Conservation (phyloP, 768 basidiomycete genomes). For the Candolleomyces aberdarensis region DNA sequence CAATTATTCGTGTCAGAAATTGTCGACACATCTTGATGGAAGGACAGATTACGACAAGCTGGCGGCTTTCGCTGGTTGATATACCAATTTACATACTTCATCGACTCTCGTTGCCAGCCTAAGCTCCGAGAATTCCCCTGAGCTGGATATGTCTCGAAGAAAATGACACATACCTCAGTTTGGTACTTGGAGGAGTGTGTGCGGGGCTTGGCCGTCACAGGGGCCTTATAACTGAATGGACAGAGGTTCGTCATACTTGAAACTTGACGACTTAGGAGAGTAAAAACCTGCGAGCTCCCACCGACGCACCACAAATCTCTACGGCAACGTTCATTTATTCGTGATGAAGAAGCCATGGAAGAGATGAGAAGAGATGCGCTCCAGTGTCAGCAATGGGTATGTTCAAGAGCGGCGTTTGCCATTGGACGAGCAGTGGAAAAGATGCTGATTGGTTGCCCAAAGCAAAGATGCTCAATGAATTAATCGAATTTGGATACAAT, state of each 20-base stretch:
- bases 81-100: background rate
- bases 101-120: background rate
- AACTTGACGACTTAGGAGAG: background rate
- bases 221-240: no score
- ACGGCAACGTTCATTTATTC: background rate
- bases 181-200: background rate
- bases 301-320: background rate
- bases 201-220: background rate
- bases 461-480: background rate
- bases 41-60: conserved; percentile 1
- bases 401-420: background rate
- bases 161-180: background rate
- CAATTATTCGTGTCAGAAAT: background rate
- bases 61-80: background rate
- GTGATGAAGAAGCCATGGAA: background rate
- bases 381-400: background rate
- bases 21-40: background rate
- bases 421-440: background rate
- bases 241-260: background rate
- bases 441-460: background rate
- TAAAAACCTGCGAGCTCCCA: background rate
- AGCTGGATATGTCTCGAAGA: background rate
- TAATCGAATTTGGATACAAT: background rate
- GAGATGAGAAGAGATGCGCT: background rate
- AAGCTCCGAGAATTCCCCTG: background rate